Evolutionary conservation across 257 asterid species (phyloP).

Genomic region (Solanum boliviense): DNA sequence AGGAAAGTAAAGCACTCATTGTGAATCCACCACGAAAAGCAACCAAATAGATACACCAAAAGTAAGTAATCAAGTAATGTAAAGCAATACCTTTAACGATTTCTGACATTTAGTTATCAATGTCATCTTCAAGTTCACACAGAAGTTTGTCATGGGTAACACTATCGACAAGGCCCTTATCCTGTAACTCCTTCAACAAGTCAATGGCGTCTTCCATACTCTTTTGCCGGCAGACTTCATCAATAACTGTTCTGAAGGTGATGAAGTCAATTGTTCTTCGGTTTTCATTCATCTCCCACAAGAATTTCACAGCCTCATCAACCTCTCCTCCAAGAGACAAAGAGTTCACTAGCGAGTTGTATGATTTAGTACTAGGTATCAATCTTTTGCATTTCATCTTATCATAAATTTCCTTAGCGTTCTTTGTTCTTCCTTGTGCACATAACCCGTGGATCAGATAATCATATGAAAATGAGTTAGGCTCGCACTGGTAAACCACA

Average conservation of each 20-base stretch:
- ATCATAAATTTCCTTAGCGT: conserved; percentile 64
- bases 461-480: conserved; percentile 67
- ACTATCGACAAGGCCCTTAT: conserved; percentile 39
- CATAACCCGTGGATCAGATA: conserved; percentile 85
- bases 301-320: conserved; percentile 65
- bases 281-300: conserved; percentile 69
- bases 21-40: neutral
- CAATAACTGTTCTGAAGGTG: conserved; percentile 63
- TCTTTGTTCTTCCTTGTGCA: conserved; percentile 71
- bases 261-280: conserved; percentile 51
- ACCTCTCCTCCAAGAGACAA: conserved; percentile 74
- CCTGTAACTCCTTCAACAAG: conserved; percentile 48
- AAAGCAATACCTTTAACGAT: conserved; percentile 18
- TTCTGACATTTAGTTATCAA: conserved; percentile 7
- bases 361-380: conserved; percentile 68
- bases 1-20: neutral
- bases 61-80: neutral
- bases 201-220: conserved; percentile 35
- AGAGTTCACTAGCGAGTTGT: conserved; percentile 75
- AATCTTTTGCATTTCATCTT: conserved; percentile 68
- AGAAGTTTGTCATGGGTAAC: conserved; percentile 38
- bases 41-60: neutral
- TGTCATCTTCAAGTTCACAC: conserved; percentile 40
- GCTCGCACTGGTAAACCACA: conserved; percentile 52
- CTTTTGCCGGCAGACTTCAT: conserved; percentile 52